Percentiles rank a stretch among this genome's conserved stretches.
Conservation (phyloP, 2,329 filamentous ascomycete genomes). For the Colletotrichum kahawae region DNA sequence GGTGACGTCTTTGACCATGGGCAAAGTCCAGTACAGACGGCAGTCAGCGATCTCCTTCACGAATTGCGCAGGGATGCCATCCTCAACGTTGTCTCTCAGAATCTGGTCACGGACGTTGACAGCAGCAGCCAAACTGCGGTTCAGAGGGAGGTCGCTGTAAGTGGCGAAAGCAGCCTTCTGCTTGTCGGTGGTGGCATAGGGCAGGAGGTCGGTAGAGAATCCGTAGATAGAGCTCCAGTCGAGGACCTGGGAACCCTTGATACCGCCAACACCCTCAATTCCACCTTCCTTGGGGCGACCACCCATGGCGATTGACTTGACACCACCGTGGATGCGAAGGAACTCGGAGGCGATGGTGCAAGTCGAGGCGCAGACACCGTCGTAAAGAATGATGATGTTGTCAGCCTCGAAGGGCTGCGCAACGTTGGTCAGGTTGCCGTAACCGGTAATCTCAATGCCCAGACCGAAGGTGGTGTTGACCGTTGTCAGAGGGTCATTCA, state of each 20-base stretch:
- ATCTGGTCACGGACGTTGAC: constrained; percentile 47
- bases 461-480: constrained; percentile 45
- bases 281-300: constrained; percentile 50
- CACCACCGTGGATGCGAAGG: constrained; percentile 54
- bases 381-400: constrained; percentile 63
- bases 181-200: constrained; percentile 30
- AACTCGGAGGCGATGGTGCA: constrained; percentile 63
- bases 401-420: constrained; percentile 60
- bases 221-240: constrained; percentile 32
- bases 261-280: constrained; percentile 60
- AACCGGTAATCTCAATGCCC: constrained; percentile 54
- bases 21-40: constrained; percentile 54
- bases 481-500: constrained; percentile 45
- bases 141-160: constrained; percentile 36
- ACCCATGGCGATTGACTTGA: constrained; percentile 60
- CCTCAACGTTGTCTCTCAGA: constrained; percentile 36
- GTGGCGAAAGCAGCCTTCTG: constrained; percentile 32
- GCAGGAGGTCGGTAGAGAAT: constrained; percentile 24
- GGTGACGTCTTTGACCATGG: constrained; percentile 51
- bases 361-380: constrained; percentile 63
- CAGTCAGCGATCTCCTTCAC: constrained; percentile 53
- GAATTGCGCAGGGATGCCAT: constrained; percentile 52
- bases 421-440: constrained; percentile 50
- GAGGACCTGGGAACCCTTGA: constrained; percentile 53
- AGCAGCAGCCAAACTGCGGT: constrained; percentile 35